Percentiles rank a stretch among this genome's conserved stretches.
Conservation (phyloP, 75 land plant genomes). For the Pinus taeda region DNA sequence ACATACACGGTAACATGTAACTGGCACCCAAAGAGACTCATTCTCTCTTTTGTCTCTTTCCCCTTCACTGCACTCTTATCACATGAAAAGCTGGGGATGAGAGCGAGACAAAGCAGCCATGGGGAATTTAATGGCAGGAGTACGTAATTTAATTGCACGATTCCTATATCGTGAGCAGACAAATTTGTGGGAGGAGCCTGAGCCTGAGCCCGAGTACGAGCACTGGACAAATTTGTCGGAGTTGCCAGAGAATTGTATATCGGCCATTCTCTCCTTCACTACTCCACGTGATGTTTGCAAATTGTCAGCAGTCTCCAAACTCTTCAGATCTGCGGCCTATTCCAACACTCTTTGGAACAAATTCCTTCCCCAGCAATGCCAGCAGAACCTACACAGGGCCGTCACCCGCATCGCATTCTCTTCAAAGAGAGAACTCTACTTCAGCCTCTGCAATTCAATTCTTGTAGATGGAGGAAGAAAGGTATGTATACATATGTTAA, state of each 20-base stretch:
- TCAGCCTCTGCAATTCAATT: constrained; percentile 27
- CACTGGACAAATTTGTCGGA: neutral
- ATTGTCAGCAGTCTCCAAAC: constrained; percentile 16
- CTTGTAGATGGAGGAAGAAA: constrained; percentile 29
- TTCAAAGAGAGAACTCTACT: constrained; percentile 44
- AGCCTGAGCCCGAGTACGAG: no score
- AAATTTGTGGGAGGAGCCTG: no score
- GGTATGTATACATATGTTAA: neutral
- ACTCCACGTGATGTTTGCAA: constrained; percentile 44
- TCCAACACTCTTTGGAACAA: constrained; percentile 48
- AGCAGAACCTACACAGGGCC: constrained; percentile 19
- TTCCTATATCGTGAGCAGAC: no score
- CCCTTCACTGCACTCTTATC: no score
- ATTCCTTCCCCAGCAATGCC: constrained; percentile 37
- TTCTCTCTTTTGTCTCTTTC: no score
- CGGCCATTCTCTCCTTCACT: constrained; percentile 27
- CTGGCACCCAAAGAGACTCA: no score
- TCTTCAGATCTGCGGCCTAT: constrained; percentile 18
- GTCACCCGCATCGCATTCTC: constrained; percentile 22
- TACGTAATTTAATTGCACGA: no score
- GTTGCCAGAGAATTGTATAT: constrained; percentile 40
- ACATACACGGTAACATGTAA: no score
- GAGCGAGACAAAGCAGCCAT: no score
- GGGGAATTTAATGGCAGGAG: no score
- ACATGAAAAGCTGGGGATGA: no score